Percentiles rank a stretch among this genome's conserved stretches.
phyloP scores from a whole-genome alignment of 1,284 basidiomycete genomes.

The Cryptococcus deneoformans region DNA sequence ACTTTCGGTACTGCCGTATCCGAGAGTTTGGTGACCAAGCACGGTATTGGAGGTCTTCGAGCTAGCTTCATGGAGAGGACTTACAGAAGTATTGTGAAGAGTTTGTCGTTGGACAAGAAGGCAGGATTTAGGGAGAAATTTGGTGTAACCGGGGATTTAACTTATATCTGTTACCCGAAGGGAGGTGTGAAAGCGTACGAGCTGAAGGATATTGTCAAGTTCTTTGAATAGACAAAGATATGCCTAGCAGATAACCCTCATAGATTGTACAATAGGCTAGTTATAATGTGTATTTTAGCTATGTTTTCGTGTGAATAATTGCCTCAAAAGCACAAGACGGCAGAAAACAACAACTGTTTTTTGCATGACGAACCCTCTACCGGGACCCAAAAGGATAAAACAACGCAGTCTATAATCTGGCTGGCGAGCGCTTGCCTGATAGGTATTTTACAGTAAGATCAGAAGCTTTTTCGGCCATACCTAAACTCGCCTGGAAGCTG shows the following conservation, averaged over 20 bases:
- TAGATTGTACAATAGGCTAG: too few species aligned
- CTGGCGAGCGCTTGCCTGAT: neutral
- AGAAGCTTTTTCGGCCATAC: slow-evolving; percentile 10
- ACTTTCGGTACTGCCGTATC: slow-evolving; percentile 54
- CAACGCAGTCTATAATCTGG: neutral
- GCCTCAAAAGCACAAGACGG: too few species aligned
- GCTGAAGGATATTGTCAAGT: slow-evolving; percentile 21
- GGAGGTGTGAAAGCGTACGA: slow-evolving; percentile 19
- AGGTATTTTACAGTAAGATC: slow-evolving; percentile 8
- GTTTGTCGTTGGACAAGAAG: slow-evolving; percentile 52
- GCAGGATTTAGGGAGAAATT: slow-evolving; percentile 53
- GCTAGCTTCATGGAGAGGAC: slow-evolving; percentile 54
- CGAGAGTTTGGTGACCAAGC: slow-evolving; percentile 44
- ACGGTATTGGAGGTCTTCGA: slow-evolving; percentile 49
- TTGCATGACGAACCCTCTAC: too few species aligned
- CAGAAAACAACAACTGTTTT: too few species aligned
- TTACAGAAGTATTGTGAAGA: slow-evolving; percentile 53
- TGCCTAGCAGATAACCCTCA: too few species aligned
- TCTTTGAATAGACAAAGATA: slow-evolving; percentile 15
- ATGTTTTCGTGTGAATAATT: too few species aligned
- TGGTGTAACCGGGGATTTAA: slow-evolving; percentile 25
- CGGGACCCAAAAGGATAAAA: neutral
- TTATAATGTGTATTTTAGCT: too few species aligned
- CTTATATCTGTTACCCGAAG: slow-evolving; percentile 34
- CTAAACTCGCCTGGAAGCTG: slow-evolving; percentile 12